Conservation (phyloP, 495 filamentous ascomycete species). For the Antarctomyces pellizariae region DNA sequence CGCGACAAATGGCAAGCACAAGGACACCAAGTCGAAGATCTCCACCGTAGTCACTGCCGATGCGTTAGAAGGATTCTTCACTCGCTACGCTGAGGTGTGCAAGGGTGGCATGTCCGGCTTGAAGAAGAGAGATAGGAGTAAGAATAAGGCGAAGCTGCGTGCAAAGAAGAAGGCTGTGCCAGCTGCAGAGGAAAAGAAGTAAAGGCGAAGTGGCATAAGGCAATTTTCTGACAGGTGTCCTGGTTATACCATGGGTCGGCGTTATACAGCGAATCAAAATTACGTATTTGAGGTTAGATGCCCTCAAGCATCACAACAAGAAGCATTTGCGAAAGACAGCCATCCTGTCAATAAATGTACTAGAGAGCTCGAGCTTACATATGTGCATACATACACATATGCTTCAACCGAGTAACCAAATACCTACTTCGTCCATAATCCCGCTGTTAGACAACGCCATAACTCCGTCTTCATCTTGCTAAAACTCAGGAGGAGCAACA, state of each 20-base stretch:
- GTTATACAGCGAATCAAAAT: neutral
- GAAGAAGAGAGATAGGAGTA: constrained; percentile 82
- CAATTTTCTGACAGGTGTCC: no score
- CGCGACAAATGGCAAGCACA: constrained; percentile 54
- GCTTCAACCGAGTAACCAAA: no score
- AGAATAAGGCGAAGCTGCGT: constrained; percentile 53
- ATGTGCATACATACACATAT: no score
- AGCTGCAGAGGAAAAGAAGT: constrained; percentile 7
- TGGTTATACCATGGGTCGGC: no score
- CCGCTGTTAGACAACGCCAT: no score
- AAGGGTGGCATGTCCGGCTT: constrained; percentile 68
- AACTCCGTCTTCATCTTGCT: no score
- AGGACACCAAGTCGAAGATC: constrained; percentile 47
- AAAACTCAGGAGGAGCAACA: no score
- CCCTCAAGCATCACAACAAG: no score
- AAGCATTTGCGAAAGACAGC: no score
- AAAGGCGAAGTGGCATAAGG: constrained; percentile 1
- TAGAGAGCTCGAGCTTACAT: no score
- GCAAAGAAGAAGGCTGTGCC: constrained; percentile 35
- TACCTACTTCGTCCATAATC: no score
- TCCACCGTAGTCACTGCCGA: constrained; percentile 60
- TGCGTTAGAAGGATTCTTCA: constrained; percentile 59
- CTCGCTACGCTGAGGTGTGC: constrained; percentile 74
- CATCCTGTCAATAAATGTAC: no score
- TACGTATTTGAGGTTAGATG: neutral